phyloP scores from a whole-genome alignment of 1,284 basidiomycete genomes.

The Heterobasidion parviporum region DNA sequence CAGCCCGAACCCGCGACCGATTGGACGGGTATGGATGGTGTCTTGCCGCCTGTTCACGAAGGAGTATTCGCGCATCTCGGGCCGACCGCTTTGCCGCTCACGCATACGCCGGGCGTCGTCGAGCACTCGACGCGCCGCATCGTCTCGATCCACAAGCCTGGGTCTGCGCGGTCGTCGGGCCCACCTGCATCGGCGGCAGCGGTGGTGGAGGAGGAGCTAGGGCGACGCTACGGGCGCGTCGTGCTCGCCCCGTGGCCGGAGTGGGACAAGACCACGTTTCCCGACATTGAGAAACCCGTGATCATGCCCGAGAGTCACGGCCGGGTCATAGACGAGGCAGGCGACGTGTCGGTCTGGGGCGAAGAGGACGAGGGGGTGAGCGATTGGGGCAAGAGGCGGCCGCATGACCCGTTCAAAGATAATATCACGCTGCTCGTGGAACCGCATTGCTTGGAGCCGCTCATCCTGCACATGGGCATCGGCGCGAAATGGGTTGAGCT shows the following conservation, averaged over 20 bases:
- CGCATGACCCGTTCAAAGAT: slow-evolving; percentile 39
- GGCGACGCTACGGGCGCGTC: slow-evolving; percentile 35
- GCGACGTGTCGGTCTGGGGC: not conserved
- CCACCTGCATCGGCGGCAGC: slow-evolving; percentile 14
- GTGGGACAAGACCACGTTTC: slow-evolving; percentile 16
- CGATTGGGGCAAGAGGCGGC: slow-evolving; percentile 5
- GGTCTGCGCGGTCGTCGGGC: slow-evolving; percentile 1
- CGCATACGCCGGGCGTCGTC: slow-evolving; percentile 42
- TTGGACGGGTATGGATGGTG: too few relatives aligned
- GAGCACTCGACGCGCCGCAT: slow-evolving; percentile 45
- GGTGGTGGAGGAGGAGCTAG: slow-evolving; percentile 43
- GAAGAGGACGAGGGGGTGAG: not conserved
- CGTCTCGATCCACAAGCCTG: slow-evolving; percentile 22
- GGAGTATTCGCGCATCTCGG: slow-evolving; percentile 29
- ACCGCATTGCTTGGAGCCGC: slow-evolving; percentile 26
- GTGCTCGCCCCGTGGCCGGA: slow-evolving; percentile 41
- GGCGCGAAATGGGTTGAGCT: slow-evolving; percentile 54
- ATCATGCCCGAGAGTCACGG: slow-evolving; percentile 35
- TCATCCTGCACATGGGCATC: slow-evolving; percentile 41
- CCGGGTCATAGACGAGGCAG: slow-evolving; percentile 20
- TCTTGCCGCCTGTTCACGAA: too few relatives aligned
- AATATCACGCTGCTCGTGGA: slow-evolving; percentile 42
- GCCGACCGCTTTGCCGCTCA: slow-evolving; percentile 31
- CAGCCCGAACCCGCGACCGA: too few relatives aligned
- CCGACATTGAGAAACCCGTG: slow-evolving; percentile 23